Evolutionary conservation across 73 alveolate genomes (phyloP).

Genomic region (Paramecium sexaurelia): DNA sequence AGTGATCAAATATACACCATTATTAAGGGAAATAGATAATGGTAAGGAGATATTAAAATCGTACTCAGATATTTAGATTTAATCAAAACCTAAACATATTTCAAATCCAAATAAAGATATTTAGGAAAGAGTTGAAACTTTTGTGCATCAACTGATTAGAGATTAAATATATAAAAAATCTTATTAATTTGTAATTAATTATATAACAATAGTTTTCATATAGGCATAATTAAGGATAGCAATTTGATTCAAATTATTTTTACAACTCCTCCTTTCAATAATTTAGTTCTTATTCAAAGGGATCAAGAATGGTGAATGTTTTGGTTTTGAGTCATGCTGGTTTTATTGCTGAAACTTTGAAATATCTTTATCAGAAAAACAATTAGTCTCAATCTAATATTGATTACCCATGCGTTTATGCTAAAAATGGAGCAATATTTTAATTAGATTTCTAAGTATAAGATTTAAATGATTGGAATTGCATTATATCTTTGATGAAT

Average conservation of each 20-base stretch:
- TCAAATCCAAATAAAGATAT: neutral
- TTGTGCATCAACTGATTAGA: neutral
- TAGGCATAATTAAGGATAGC: neutral
- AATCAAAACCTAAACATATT: neutral
- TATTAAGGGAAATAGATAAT: slow-evolving; percentile 23
- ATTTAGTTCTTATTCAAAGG: neutral
- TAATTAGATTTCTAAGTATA: neutral
- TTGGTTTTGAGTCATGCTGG: slow-evolving; percentile 38
- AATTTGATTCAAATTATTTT: neutral
- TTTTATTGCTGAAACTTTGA: neutral
- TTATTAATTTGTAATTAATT: neutral
- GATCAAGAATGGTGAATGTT: neutral
- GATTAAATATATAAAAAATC: slow-evolving; percentile 30
- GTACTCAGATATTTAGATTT: neutral
- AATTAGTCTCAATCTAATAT: neutral
- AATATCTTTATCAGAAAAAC: neutral
- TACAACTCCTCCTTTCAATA: neutral
- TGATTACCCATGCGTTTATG: neutral
- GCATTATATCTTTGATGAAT: neutral
- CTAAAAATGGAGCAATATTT: slow-evolving; percentile 37
- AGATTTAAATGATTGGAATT: neutral
- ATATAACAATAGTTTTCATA: neutral
- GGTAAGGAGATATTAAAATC: neutral
- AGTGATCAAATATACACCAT: neutral
- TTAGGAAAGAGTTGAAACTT: neutral